Percentiles rank a stretch among this genome's conserved stretches.
These are phyloP conservation scores for Metschnikowia anglica DNA, from an alignment of 805 yeast species.

Conservation along the genomic window DNA sequence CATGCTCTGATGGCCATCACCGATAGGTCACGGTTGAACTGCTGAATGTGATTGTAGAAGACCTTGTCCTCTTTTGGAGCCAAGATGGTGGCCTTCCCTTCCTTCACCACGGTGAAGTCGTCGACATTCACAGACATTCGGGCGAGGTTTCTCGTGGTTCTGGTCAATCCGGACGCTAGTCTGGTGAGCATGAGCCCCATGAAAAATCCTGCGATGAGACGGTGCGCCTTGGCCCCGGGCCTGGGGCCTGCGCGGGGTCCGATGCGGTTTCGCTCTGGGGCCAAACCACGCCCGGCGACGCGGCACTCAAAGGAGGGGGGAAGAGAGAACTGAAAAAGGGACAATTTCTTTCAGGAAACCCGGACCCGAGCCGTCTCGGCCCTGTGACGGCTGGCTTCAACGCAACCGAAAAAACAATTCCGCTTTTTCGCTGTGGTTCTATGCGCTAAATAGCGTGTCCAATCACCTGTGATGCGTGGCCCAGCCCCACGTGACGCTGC, in stretches of 20 bases:
- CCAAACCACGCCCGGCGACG: not conserved
- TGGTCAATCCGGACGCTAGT: not conserved
- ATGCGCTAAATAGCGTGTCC: too few relatives aligned
- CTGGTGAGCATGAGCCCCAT: constrained; percentile 3
- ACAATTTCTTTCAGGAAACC: too few relatives aligned
- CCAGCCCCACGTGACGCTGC: too few relatives aligned
- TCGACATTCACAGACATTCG: constrained; percentile 24
- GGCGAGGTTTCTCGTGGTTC: not conserved
- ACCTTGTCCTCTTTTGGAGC: constrained; percentile 82
- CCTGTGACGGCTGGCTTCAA: too few relatives aligned
- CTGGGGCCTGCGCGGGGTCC: not conserved
- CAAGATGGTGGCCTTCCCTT: constrained; percentile 82
- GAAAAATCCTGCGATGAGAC: constrained; percentile 7
- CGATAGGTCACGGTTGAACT: constrained; percentile 90
- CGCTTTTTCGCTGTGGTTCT: too few relatives aligned
- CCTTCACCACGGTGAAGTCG: constrained; percentile 45
- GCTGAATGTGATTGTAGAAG: constrained; percentile 95
- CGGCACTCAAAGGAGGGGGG: not conserved
- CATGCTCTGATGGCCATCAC: constrained; percentile 85
- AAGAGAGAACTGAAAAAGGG: too few relatives aligned
- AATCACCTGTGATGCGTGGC: too few relatives aligned
- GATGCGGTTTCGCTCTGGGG: too few relatives aligned
- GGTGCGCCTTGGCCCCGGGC: not conserved
- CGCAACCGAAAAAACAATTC: too few relatives aligned
- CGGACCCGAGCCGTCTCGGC: too few relatives aligned